These are phyloP conservation scores for Gossypium anomalum DNA, from an alignment of 345 rosid genomes.

Conservation along the genomic window DNA sequence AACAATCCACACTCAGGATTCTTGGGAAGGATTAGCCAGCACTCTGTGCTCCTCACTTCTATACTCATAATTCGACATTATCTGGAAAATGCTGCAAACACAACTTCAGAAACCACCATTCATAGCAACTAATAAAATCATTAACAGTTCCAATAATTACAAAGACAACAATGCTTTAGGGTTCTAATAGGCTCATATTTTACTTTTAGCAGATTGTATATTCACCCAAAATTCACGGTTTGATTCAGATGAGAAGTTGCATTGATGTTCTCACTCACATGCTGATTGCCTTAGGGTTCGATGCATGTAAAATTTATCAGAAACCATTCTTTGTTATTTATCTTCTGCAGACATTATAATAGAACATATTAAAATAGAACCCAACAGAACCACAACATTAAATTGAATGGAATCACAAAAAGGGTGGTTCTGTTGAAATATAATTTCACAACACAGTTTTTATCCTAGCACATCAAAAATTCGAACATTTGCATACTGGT, in stretches of 20 bases:
- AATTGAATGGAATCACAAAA: too few relatives aligned
- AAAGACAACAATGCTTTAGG: not conserved
- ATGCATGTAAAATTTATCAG: not conserved
- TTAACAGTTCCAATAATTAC: not conserved
- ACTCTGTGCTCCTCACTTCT: conserved; percentile 43
- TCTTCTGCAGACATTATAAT: too few relatives aligned
- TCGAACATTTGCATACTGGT: too few relatives aligned
- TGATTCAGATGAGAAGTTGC: not conserved
- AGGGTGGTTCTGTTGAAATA: too few relatives aligned
- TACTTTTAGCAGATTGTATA: not conserved
- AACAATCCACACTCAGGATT: conserved; percentile 34
- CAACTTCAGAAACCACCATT: not conserved
- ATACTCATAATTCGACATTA: conserved; percentile 44
- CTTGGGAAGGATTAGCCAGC: conserved; percentile 33
- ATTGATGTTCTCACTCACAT: not conserved
- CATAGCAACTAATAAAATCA: not conserved
- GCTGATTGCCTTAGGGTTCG: not conserved
- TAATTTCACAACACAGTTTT: too few relatives aligned
- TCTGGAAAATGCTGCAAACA: conserved; percentile 23
- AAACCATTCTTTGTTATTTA: not conserved
- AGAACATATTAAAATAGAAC: too few relatives aligned
- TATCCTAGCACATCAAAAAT: too few relatives aligned
- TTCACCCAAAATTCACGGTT: not conserved
- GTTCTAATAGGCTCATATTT: not conserved
- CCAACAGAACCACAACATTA: too few relatives aligned